phyloP scores from a whole-genome alignment of 2,329 filamentous ascomycete genomes.

The Raffaelea ambrosiae region DNA sequence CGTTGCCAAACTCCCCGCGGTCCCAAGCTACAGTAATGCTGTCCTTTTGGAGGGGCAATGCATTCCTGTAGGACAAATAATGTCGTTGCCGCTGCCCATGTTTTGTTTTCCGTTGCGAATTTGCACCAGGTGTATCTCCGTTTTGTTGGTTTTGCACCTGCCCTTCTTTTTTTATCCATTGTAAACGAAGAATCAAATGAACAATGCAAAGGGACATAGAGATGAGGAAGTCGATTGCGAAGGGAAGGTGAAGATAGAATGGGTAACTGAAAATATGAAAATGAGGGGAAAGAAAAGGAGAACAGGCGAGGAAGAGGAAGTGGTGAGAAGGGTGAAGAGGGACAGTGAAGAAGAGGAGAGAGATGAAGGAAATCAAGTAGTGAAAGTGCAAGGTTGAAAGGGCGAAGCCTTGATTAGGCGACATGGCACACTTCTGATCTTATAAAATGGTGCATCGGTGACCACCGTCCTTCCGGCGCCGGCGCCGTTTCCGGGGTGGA shows the following conservation, averaged over 20 bases:
- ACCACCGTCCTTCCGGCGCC: constrained; percentile 22
- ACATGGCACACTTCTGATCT: constrained; percentile 7
- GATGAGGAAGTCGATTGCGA: background rate
- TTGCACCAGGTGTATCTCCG: background rate
- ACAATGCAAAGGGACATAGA: too few species aligned
- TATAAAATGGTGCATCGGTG: constrained; percentile 36
- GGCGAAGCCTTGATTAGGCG: too few species aligned
- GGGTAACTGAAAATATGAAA: background rate
- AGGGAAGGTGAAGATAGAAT: background rate
- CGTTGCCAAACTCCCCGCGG: background rate
- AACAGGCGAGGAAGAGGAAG: background rate
- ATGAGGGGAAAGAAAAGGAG: background rate
- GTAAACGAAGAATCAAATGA: too few species aligned
- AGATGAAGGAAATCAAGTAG: background rate
- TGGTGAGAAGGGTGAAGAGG: background rate
- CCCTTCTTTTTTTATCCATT: background rate
- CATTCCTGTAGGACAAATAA: background rate
- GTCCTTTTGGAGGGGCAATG: background rate
- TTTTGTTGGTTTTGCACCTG: background rate
- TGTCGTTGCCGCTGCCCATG: background rate
- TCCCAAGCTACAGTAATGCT: background rate
- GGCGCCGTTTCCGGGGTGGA: constrained; percentile 22
- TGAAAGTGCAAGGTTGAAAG: background rate
- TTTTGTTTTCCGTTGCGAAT: background rate
- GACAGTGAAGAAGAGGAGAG: background rate